phyloP scores from a whole-genome alignment of 257 asterid genomes.

The Ilex asprella region DNA sequence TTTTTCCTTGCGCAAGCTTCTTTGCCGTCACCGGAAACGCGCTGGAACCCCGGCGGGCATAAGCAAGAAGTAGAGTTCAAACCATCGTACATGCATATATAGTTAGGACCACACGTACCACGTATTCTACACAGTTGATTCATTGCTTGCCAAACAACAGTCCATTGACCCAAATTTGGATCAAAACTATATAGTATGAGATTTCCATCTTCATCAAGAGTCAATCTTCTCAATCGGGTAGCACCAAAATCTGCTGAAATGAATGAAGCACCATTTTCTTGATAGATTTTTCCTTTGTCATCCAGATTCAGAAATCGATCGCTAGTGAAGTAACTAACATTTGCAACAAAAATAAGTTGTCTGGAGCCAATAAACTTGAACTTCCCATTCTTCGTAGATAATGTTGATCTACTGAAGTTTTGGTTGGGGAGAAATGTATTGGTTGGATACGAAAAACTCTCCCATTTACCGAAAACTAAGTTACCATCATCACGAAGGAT shows the following conservation, averaged over 20 bases:
- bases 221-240: conserved; percentile 44
- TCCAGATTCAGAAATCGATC: conserved; percentile 29
- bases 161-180: conserved; percentile 31
- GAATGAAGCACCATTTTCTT: conserved; percentile 12
- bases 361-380: conserved; percentile 36
- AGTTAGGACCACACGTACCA: conserved; percentile 65
- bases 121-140: conserved; percentile 43
- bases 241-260: conserved; percentile 48
- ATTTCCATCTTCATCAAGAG: conserved; percentile 67
- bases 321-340: conserved; percentile 39
- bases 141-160: conserved; percentile 57
- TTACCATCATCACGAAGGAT: conserved; percentile 36
- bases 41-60: conserved; percentile 72
- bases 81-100: conserved; percentile 52
- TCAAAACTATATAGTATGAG: conserved; percentile 58
- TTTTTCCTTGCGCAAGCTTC: conserved; percentile 39
- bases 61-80: conserved; percentile 48
- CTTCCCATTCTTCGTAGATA: conserved; percentile 41
- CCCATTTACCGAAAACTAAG: conserved; percentile 49
- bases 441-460: conserved; percentile 54
- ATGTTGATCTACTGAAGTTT: conserved; percentile 27
- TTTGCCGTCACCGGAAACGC: conserved; percentile 1
- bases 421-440: conserved; percentile 60
- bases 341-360: conserved; percentile 26
- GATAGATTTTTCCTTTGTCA: conserved; percentile 34